A percentile compares a stretch with the other conserved stretches of the same genome.
Evolutionary conservation across 345 rosid species (phyloP).

Genomic region (Noccaea bulbosa): DNA sequence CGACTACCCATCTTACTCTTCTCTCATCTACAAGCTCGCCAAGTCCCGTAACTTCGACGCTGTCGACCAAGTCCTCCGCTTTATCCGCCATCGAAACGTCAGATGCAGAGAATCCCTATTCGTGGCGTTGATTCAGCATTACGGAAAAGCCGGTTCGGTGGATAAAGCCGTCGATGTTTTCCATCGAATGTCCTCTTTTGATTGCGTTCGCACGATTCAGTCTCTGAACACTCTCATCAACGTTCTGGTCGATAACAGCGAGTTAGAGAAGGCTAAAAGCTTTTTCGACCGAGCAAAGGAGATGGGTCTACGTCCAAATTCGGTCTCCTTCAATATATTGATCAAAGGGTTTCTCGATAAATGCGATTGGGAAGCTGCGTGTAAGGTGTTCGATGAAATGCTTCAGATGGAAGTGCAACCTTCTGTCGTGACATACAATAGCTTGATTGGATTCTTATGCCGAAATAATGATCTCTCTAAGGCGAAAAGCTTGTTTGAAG

Average conservation of each 20-base stretch:
- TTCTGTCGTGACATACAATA: slow-evolving; percentile 67
- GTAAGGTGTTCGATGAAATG: slow-evolving; percentile 76
- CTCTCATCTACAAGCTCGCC: slow-evolving; percentile 79
- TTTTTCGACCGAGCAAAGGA: slow-evolving; percentile 50
- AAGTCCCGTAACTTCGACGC: slow-evolving; percentile 62
- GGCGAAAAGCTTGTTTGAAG: slow-evolving; percentile 58
- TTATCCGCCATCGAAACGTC: slow-evolving; percentile 49
- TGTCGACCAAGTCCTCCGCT: slow-evolving; percentile 59
- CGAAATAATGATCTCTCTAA: slow-evolving; percentile 50
- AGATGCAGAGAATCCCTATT: slow-evolving; percentile 69
- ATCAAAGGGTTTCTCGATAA: slow-evolving; percentile 60
- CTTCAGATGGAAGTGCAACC: slow-evolving; percentile 72
- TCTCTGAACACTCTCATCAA: slow-evolving; percentile 69
- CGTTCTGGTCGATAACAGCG: slow-evolving; percentile 63
- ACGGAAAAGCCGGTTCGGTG: slow-evolving; percentile 59
- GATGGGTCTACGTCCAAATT: slow-evolving; percentile 68
- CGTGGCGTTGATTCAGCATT: slow-evolving; percentile 68
- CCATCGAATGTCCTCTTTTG: slow-evolving; percentile 52
- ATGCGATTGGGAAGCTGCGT: slow-evolving; percentile 51
- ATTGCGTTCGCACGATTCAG: slow-evolving; percentile 65
- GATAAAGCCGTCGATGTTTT: slow-evolving; percentile 65
- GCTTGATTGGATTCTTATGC: slow-evolving; percentile 61
- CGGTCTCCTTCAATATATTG: slow-evolving; percentile 72
- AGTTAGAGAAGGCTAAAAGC: slow-evolving; percentile 56
- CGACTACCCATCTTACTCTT: slow-evolving; percentile 81